phyloP scores from a whole-genome alignment of 2,329 filamentous ascomycete species.

The Colletotrichum euphorbiae region DNA sequence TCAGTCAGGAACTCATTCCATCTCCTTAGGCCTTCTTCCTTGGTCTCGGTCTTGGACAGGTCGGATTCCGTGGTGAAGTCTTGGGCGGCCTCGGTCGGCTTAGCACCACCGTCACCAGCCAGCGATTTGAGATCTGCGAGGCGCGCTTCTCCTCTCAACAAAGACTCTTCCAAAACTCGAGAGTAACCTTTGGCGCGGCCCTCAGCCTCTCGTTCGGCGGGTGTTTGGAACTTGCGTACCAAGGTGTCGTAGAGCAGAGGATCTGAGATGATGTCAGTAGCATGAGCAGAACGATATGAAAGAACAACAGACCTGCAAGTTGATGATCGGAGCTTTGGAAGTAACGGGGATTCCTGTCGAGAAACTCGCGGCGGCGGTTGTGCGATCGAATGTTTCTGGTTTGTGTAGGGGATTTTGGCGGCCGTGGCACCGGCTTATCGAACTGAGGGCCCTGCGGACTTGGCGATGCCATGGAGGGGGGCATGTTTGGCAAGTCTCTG shows the following conservation, averaged over 20 bases:
- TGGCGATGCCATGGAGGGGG: conserved; percentile 3
- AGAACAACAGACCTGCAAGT: conserved; percentile 57
- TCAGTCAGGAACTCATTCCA: conserved; percentile 80
- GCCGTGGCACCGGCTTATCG: conserved; percentile 58
- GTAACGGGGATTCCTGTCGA: conserved; percentile 79
- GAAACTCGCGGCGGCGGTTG: conserved; percentile 82
- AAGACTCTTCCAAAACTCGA: conserved; percentile 80
- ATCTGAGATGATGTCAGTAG: conserved; percentile 57
- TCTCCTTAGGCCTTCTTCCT: conserved; percentile 73
- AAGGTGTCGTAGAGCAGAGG: conserved; percentile 86
- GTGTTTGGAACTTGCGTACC: conserved; percentile 80
- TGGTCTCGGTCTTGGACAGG: conserved; percentile 61
- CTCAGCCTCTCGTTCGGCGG: conserved; percentile 78
- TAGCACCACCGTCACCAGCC: neutral
- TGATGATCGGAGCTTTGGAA: conserved; percentile 69
- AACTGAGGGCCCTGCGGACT: neutral
- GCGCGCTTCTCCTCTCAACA: conserved; percentile 81
- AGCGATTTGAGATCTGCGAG: conserved; percentile 62
- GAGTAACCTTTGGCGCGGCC: conserved; percentile 81
- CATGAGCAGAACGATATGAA: neutral
- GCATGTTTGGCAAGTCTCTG: neutral
- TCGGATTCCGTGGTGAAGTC: conserved; percentile 17
- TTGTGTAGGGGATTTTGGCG: conserved; percentile 55
- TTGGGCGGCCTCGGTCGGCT: neutral
- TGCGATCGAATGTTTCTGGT: conserved; percentile 68